Percentiles rank a stretch among this genome's conserved stretches.
These are phyloP conservation scores for Collybia sp. DNA, from an alignment of 768 basidiomycete species.

Conservation along the genomic window DNA sequence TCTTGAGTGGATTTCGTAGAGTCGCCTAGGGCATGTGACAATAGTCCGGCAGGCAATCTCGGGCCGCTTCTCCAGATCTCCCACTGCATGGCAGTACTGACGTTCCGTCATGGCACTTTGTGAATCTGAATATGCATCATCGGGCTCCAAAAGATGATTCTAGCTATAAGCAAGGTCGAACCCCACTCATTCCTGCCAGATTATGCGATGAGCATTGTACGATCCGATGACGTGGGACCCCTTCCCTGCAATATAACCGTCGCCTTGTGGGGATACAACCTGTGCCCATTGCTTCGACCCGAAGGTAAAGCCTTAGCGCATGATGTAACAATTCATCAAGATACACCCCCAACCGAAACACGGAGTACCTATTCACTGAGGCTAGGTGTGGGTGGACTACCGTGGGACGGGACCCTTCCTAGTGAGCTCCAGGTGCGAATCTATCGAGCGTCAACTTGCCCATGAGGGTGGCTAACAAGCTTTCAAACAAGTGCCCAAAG, in stretches of 20 bases:
- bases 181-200: too few relatives aligned
- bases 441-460: neutral
- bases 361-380: conserved; percentile 20
- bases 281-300: conserved; percentile 19
- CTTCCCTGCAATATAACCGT: conserved; percentile 14
- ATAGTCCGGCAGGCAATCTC: too few relatives aligned
- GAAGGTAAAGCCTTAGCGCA: conserved; percentile 2
- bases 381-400: conserved; percentile 12
- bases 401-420: conserved; percentile 22
- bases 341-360: conserved; percentile 26
- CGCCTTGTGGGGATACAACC: conserved; percentile 14
- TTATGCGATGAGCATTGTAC: too few relatives aligned
- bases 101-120: too few relatives aligned
- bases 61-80: too few relatives aligned
- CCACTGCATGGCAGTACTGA: too few relatives aligned
- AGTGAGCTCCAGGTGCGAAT: conserved; percentile 21
- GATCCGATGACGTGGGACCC: too few relatives aligned
- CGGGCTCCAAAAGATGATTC: too few relatives aligned
- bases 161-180: too few relatives aligned
- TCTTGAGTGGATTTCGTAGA: too few relatives aligned
- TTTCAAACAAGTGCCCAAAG: conserved; percentile 20
- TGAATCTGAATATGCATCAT: too few relatives aligned
- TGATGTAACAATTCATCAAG: conserved; percentile 9
- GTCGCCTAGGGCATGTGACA: too few relatives aligned
- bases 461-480: neutral